These are phyloP conservation scores for Ceratobasidium theobromae DNA, from an alignment of 1,284 basidiomycete genomes.

Conservation along the genomic window DNA sequence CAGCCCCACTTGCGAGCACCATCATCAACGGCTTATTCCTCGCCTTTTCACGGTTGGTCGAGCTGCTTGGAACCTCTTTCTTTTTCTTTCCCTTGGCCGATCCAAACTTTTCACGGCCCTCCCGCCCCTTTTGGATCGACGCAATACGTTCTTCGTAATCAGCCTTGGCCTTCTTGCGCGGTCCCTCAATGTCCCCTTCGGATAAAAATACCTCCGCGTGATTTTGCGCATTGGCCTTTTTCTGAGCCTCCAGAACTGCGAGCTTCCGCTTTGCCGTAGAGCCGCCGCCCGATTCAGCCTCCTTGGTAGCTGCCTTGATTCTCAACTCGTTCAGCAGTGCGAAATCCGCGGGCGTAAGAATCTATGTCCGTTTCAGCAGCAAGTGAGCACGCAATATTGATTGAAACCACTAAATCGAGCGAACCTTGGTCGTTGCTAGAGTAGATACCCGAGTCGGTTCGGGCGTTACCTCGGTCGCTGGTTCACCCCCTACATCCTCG, in stretches of 20 bases:
- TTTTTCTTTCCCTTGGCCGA: conserved; percentile 87
- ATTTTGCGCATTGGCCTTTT: conserved; percentile 51
- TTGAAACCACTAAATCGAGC: conserved; percentile 36
- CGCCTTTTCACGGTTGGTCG: conserved; percentile 87
- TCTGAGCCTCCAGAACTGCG: conserved; percentile 69
- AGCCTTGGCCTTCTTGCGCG: conserved; percentile 90
- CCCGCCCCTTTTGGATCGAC: conserved; percentile 87
- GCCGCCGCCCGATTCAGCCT: conserved; percentile 71
- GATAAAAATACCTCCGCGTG: conserved; percentile 65
- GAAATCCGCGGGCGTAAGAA: conserved; percentile 97
- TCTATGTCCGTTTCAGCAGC: conserved; percentile 51
- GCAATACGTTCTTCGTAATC: conserved; percentile 95
- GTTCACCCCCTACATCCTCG: conserved; percentile 32
- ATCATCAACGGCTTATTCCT: conserved; percentile 94
- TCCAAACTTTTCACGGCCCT: conserved; percentile 95
- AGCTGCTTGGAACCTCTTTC: conserved; percentile 74
- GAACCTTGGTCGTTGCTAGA: conserved; percentile 77
- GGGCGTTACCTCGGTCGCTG: conserved; percentile 19
- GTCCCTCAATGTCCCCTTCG: conserved; percentile 91
- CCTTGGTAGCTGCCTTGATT: conserved; percentile 75
- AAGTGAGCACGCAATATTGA: conserved; percentile 4
- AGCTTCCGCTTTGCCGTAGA: conserved; percentile 82
- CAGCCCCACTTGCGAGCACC: conserved; percentile 73
- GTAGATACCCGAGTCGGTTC: conserved; percentile 53
- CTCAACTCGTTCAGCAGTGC: conserved; percentile 89